These are phyloP conservation scores for Candida ficus DNA, from an alignment of 805 yeast genomes.

Conservation along the genomic window DNA sequence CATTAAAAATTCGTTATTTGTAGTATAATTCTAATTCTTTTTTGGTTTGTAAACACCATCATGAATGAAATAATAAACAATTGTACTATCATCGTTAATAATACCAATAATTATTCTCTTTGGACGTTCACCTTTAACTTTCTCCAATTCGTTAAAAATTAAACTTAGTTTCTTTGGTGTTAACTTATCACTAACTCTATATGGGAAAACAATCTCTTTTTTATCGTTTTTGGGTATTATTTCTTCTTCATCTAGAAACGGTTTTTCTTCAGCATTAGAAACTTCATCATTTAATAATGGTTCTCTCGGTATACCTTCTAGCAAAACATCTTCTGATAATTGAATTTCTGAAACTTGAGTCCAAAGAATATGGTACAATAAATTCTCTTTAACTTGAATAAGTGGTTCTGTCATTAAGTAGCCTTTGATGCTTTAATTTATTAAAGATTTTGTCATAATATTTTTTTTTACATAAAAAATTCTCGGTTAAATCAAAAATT, in stretches of 20 bases:
- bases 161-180: constrained; percentile 34
- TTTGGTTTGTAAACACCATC: constrained; percentile 64
- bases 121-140: constrained; percentile 26
- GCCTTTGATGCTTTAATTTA: too few species aligned
- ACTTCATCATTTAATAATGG: constrained; percentile 17
- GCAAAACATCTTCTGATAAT: constrained; percentile 5
- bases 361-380: constrained; percentile 21
- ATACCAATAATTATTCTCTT: constrained; percentile 48
- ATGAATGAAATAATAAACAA: constrained; percentile 63
- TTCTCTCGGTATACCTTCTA: constrained; percentile 22
- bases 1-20: background rate
- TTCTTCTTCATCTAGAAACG: background rate
- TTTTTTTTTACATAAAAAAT: too few species aligned
- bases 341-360: constrained; percentile 14
- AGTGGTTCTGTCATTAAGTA: constrained; percentile 1
- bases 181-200: constrained; percentile 25
- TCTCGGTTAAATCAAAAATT: background rate
- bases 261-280: background rate
- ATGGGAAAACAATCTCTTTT: constrained; percentile 32
- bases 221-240: constrained; percentile 3
- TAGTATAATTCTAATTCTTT: constrained; percentile 33
- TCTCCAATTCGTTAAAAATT: constrained; percentile 32
- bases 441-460: too few species aligned
- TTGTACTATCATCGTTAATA: constrained; percentile 60
- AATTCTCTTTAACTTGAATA: constrained; percentile 19